These are phyloP conservation scores for Aspergillus ruber DNA, from an alignment of 2,329 filamentous ascomycete genomes.

Conservation along the genomic window DNA sequence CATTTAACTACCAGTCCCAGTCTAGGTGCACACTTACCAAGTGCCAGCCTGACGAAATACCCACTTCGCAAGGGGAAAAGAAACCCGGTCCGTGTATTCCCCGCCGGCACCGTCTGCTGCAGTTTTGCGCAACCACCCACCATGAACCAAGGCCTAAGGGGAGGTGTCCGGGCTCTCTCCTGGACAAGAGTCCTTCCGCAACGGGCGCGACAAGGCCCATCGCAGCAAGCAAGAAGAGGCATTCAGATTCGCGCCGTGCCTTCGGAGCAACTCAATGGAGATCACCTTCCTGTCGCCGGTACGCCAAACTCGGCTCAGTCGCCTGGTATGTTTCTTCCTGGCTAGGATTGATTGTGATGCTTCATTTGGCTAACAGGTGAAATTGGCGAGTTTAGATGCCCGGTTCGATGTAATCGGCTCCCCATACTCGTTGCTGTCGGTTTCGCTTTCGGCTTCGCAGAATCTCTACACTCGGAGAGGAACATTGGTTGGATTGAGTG, in stretches of 20 bases:
- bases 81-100: conserved; percentile 4
- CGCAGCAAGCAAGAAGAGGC: conserved; percentile 30
- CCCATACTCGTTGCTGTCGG: conserved; percentile 88
- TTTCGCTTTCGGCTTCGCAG: conserved; percentile 87
- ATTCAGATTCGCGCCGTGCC: conserved; percentile 41
- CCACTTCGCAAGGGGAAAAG: conserved; percentile 18
- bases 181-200: conserved; percentile 26
- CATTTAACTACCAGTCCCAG: too few relatives aligned
- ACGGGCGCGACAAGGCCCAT: conserved; percentile 15
- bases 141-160: conserved; percentile 32
- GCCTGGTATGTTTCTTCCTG: conserved; percentile 27
- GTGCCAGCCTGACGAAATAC: too few relatives aligned
- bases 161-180: conserved; percentile 28
- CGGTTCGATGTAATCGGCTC: conserved; percentile 88
- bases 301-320: conserved; percentile 36
- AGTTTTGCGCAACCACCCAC: neutral
- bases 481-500: conserved; percentile 81
- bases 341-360: neutral
- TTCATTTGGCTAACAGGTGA: conserved; percentile 2
- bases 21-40: too few relatives aligned
- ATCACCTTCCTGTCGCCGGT: conserved; percentile 29
- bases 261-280: conserved; percentile 33
- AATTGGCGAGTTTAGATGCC: conserved; percentile 58
- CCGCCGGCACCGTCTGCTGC: conserved; percentile 7
- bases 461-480: conserved; percentile 87